Conservation (phyloP, 1,284 basidiomycete genomes). For the Boletus sp. region DNA sequence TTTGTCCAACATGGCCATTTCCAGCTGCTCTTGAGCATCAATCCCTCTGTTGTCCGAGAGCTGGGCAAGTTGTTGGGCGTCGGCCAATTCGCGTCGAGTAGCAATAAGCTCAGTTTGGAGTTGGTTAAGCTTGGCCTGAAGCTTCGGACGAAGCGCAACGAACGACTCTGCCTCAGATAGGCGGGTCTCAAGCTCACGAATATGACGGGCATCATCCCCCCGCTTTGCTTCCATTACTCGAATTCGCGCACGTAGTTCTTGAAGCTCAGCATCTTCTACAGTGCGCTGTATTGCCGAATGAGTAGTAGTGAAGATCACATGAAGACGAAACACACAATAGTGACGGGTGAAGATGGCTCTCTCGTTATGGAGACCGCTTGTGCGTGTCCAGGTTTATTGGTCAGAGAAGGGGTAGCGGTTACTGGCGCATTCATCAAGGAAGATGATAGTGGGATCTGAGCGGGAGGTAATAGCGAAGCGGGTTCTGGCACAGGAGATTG, state of each 20-base stretch:
- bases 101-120: slow-evolving; percentile 78
- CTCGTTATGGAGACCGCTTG: slow-evolving; percentile 28
- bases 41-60: slow-evolving; percentile 63
- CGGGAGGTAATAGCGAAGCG: slow-evolving; percentile 12
- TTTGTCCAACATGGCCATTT: slow-evolving; percentile 95
- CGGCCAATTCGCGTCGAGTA: slow-evolving; percentile 67
- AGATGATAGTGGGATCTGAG: slow-evolving; percentile 22
- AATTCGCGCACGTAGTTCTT: slow-evolving; percentile 84
- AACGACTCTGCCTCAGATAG: slow-evolving; percentile 85
- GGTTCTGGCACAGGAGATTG: slow-evolving; percentile 19
- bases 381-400: slow-evolving; percentile 20
- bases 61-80: slow-evolving; percentile 63
- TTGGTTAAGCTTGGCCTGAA: slow-evolving; percentile 84
- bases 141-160: slow-evolving; percentile 83
- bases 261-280: slow-evolving; percentile 60
- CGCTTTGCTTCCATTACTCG: slow-evolving; percentile 87
- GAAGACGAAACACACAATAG: slow-evolving; percentile 31
- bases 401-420: slow-evolving; percentile 11
- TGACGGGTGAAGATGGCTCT: slow-evolving; percentile 32
- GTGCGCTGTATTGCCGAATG: slow-evolving; percentile 29
- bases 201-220: slow-evolving; percentile 81
- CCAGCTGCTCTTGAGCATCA: slow-evolving; percentile 87
- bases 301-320: slow-evolving; percentile 32
- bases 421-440: slow-evolving; percentile 20
- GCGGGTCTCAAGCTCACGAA: slow-evolving; percentile 85